phyloP scores from a whole-genome alignment of 345 rosid species.

The Salix koriyanagi region DNA sequence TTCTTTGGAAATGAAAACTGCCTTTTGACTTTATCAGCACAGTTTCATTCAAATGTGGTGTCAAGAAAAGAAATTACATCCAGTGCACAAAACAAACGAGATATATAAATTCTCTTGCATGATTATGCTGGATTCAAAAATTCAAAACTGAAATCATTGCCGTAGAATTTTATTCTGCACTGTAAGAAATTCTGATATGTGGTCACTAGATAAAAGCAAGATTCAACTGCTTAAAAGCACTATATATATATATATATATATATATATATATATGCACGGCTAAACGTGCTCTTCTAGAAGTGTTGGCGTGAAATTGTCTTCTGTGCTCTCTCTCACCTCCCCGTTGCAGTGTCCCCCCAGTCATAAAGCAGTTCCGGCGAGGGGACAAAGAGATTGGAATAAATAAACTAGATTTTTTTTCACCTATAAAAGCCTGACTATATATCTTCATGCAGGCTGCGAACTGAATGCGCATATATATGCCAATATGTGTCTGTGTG shows the following conservation, averaged over 20 bases:
- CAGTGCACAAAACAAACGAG: not conserved
- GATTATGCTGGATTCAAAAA: not conserved
- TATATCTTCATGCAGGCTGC: not conserved
- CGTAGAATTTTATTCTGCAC: constrained; percentile 12
- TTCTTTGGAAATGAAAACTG: not conserved
- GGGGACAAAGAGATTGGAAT: not conserved
- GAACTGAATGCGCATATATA: not conserved
- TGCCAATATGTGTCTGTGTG: not conserved
- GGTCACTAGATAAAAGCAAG: not conserved
- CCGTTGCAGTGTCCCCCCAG: not conserved
- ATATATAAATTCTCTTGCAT: not conserved
- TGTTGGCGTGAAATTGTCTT: not conserved
- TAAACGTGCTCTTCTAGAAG: not conserved
- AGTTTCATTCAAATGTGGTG: not conserved
- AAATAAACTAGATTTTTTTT: not conserved
- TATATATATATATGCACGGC: not conserved
- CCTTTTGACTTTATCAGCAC: constrained; percentile 2
- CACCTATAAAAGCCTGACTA: not conserved
- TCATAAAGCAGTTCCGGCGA: not conserved
- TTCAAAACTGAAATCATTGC: constrained; percentile 32
- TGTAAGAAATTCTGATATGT: not conserved
- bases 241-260: not conserved
- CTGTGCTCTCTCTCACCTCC: not conserved
- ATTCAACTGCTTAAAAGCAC: not conserved
- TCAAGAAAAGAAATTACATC: not conserved